Base-by-base conservation (phyloP, 345 rosid species). In the Lumnitzera racemosa region DNA sequence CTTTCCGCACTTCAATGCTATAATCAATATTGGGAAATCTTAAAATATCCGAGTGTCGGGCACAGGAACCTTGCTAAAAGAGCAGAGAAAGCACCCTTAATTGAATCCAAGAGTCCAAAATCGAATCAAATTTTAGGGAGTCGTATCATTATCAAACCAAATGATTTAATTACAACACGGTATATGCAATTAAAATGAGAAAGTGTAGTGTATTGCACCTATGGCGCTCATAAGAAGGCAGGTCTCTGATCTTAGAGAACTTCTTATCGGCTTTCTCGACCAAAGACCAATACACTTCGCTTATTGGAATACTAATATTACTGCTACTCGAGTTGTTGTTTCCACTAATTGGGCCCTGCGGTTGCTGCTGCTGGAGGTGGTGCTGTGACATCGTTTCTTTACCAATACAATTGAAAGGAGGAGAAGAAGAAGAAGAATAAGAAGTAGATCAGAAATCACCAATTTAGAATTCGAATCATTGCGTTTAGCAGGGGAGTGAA, bases 181-280 rank as follows among this genome's bases (percentile, higher is more conserved):
- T 2, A 31, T 25, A 27, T 20, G n/a, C 25, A 13, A n/a, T 29
- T 15, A 41, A 17, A 13, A n/a, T 5, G 43, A 36, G 43, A 36
- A 36, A 36, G 43, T 36, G 43, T 7, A 9, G 10, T 36, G 11
- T 4, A 36, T 36, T 36, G 56, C 64, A 92, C 98, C 98, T 89
- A 82, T 73, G 85, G 65, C 94, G 96, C 60, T 92, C 96, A 65
- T 92, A 87, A 76, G 76, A 92, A 4, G 98, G 98, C 73, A 92
- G 80, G 84, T 89, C 96, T 71, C 96, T 85, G 88, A 92, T 92
- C 80, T 92, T 92, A 9, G 96, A 89, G 80, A 92, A 89, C 81
- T 92, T 92, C 72, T 81, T 89, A 61, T 92, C 98, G 5, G 98
- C 96, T 81, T 89, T 87, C 72, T 87, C 92, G 15, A 89, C 98